Conservation (phyloP, 2,329 filamentous ascomycete genomes). For the Aotearoamyces nothofagi region DNA sequence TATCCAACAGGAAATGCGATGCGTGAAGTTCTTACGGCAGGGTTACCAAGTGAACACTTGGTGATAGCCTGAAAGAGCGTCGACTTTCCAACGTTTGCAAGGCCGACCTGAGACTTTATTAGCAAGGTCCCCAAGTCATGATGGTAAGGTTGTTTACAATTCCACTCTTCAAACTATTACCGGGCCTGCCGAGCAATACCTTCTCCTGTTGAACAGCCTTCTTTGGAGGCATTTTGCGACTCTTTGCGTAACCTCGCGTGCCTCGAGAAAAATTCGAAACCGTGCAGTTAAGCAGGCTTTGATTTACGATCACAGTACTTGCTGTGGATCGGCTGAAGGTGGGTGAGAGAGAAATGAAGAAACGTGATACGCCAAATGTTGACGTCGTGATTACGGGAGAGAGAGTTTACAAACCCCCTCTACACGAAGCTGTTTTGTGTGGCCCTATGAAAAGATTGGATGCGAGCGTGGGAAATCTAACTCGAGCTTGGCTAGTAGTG, state of each 20-base stretch:
- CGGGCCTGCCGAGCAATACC: conserved; percentile 85
- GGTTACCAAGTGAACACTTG: conserved; percentile 93
- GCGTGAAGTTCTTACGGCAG: conserved; percentile 49
- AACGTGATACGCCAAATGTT: conserved; percentile 20
- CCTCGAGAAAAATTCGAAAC: conserved; percentile 27
- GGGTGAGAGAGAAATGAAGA: conserved; percentile 33
- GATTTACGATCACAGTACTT: conserved; percentile 26
- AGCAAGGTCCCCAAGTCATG: conserved; percentile 3
- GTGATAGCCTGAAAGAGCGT: conserved; percentile 99
- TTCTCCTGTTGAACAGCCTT: conserved; percentile 87
- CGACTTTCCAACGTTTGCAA: conserved; percentile 98
- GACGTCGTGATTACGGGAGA: conserved; percentile 14
- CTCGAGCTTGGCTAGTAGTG: no score
- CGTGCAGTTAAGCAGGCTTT: conserved; percentile 21
- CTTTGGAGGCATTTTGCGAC: conserved; percentile 85
- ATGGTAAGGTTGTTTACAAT: conserved; percentile 51
- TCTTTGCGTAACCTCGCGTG: conserved; percentile 41
- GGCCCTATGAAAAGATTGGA: no score
- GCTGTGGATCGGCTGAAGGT: conserved; percentile 32
- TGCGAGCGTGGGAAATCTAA: no score
- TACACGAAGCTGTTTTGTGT: conserved; percentile 3
- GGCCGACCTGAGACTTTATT: conserved; percentile 55
- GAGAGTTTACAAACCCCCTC: no score
- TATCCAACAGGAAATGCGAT: conserved; percentile 18
- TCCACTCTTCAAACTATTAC: conserved; percentile 97